Evolutionary conservation across 2,329 filamentous ascomycete genomes (phyloP).

Genomic region (Aspergillus piperis): DNA sequence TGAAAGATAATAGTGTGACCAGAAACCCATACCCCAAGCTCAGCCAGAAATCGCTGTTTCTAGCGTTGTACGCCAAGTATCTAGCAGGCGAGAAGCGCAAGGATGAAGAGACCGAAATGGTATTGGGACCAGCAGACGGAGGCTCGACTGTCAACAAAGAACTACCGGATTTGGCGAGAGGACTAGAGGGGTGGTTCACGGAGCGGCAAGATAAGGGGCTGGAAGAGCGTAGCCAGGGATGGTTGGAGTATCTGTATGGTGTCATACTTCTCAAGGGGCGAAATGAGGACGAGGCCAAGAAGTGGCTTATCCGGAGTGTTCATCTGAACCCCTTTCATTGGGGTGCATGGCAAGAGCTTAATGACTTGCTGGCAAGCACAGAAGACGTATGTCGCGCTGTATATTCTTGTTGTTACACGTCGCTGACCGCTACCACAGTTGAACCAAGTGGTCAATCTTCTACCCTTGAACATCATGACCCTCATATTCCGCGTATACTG

Average conservation of each 20-base stretch:
- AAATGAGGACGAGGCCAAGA: constrained; percentile 80
- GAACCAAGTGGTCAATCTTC: constrained; percentile 67
- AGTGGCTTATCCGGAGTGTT: constrained; percentile 85
- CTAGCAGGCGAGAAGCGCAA: constrained; percentile 93
- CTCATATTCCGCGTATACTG: constrained; percentile 92
- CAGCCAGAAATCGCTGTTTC: constrained; percentile 89
- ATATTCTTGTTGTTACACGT: neutral
- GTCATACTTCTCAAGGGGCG: constrained; percentile 88
- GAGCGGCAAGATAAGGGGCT: constrained; percentile 63
- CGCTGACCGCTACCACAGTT: constrained; percentile 54
- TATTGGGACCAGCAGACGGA: constrained; percentile 88
- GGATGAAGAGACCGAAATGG: constrained; percentile 96
- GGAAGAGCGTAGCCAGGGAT: constrained; percentile 73
- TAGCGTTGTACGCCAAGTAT: constrained; percentile 89
- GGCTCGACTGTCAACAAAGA: constrained; percentile 85
- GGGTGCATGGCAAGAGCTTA: constrained; percentile 95
- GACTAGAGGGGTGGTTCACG: constrained; percentile 78
- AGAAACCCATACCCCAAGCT: constrained; percentile 53
- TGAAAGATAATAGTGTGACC: constrained; percentile 34
- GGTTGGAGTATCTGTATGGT: constrained; percentile 82
- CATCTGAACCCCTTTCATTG: constrained; percentile 93
- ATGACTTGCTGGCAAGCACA: constrained; percentile 72
- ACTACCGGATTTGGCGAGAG: constrained; percentile 70
- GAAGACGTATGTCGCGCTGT: constrained; percentile 68
- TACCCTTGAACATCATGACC: constrained; percentile 88